Evolutionary conservation across 306 rosid genomes (phyloP), one percentile per base, ranked within the genome.

Genomic region (Vicia sativa): DNA sequence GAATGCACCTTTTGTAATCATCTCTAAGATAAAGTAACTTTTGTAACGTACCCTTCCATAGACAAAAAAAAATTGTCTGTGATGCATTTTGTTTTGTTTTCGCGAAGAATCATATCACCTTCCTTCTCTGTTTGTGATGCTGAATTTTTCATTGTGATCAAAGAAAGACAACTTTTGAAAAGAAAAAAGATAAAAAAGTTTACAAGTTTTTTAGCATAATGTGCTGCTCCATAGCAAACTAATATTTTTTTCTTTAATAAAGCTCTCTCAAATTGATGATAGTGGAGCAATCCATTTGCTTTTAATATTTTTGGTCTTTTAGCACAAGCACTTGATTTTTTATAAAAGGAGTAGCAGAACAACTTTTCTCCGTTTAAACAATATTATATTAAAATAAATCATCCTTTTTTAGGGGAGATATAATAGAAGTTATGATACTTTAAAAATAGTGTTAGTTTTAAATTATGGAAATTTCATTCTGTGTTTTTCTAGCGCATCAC

Each of bases 31-130:
- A 18, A 21, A 21, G 57, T 21, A 52, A 28, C 31, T 48, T 48
- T 15, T 15, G 11, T 8, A 16, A 48, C 54, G 10, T 48, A 15
- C 19, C n/a, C 7, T 50, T 50, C 26, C 12, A 18, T 26, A 52
- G 57, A 52, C 57, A 19, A 19, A 65, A 6, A 19, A 19, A 65
- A 6, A 15, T 10, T 29, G 57, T 60, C 34, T 59, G 45, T 29
- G 58, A 2, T 35, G 19, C 69, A 41, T 49, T 72, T 50, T 72
- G 37, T 39, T 28, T 42, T 41, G 42, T 43, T 14, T 71, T 34
- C 14, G 5, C 52, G 78, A 73, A 78, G 62, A 42, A 72, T 61
- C 82, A 10, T 1, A 21, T 46, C 61, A 67, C 56, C 75, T 78
- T 78, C 82, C 64, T 72, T 26, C 39, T 58, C 1, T 72, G 78